Evolutionary conservation across 179 eudicot species (phyloP), one percentile per base, ranked within the genome.

Genomic region (Beta macrorhiza): DNA sequence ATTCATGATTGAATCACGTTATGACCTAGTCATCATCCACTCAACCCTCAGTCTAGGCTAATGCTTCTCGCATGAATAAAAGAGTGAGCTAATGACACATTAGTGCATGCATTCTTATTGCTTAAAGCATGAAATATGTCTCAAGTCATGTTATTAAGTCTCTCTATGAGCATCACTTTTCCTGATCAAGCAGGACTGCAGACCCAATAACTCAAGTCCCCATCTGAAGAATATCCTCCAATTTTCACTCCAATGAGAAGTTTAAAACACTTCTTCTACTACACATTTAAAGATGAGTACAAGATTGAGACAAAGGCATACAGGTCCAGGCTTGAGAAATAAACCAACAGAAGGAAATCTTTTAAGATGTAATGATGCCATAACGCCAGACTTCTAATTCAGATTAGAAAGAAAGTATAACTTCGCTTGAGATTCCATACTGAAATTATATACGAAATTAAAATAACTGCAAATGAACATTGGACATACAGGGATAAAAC

Each of bases 401-500:
- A 14, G 19, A 20, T 16, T 29, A 29, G 1, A 76, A 45, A 37
- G 29, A 29, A 14, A 75, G n/a, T 12, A 59, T 3, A 56, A 29
- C 7, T 42, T 20, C 32, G 32, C 32, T 29, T 29, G 32, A 20
- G 22, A 72, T 22, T 49, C 14, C 15, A 47, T 47, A n/a, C 17
- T 51, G 19, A 2, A 19, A 65, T 65, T 25, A 32, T 25, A 25
- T 47, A 44, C 0, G 37, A 1, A 42, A 42, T 37, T 19, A 9
- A 45, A 65, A 20, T 22, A 59, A 57, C 16, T 7, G 55, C 5
- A 47, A 67, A 11, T 14, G 57, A 75, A 49, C 5, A 62, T 63
- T 56, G 78, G 81, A 87, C 91, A 71, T 91, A 96, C 99, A 79
- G 99, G 98, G 79, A 96, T 83, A 78, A 96, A 92, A 70, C 99